phyloP scores from a whole-genome alignment of 495 filamentous ascomycete species.

The Cercophora samala region DNA sequence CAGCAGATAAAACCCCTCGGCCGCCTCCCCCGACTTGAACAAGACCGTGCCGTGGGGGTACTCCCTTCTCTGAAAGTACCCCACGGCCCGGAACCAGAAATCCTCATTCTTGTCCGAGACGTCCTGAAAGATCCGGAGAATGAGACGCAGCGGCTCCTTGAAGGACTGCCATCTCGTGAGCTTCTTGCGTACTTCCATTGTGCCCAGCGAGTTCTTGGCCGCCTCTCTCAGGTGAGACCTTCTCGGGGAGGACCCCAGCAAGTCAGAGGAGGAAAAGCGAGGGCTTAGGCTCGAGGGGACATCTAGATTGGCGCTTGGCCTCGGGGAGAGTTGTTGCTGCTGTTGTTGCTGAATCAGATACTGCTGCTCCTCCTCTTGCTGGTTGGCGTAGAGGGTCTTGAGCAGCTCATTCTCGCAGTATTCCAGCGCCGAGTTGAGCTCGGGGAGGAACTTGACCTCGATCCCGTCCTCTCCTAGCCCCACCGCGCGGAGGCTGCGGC shows the following conservation, averaged over 20 bases:
- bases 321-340: slow-evolving; percentile 29
- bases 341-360: slow-evolving; percentile 32
- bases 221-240: slow-evolving; percentile 72
- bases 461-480: slow-evolving; percentile 67
- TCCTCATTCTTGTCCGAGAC: slow-evolving; percentile 81
- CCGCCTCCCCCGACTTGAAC: slow-evolving; percentile 66
- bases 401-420: slow-evolving; percentile 93
- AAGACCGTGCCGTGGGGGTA: slow-evolving; percentile 67
- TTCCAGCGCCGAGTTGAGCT: slow-evolving; percentile 89
- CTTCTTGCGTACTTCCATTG: slow-evolving; percentile 44
- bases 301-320: slow-evolving; percentile 46
- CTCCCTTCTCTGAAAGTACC: slow-evolving; percentile 66
- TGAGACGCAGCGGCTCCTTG: slow-evolving; percentile 82
- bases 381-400: slow-evolving; percentile 70
- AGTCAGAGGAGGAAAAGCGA: slow-evolving; percentile 30
- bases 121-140: slow-evolving; percentile 88
- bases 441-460: slow-evolving; percentile 73
- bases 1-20: slow-evolving; percentile 84
- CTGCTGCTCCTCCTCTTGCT: slow-evolving; percentile 29
- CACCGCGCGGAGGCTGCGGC: slow-evolving; percentile 72
- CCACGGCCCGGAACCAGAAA: slow-evolving; percentile 80
- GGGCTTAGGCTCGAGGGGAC: slow-evolving; percentile 43
- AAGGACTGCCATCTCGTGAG: slow-evolving; percentile 71
- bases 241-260: slow-evolving; percentile 73
- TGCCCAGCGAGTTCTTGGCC: slow-evolving; percentile 65